Percentiles rank a stretch among this genome's conserved stretches.
Conservation (phyloP, 192 early-diverging fungal genomes). For the Entomortierella beljakovae region DNA sequence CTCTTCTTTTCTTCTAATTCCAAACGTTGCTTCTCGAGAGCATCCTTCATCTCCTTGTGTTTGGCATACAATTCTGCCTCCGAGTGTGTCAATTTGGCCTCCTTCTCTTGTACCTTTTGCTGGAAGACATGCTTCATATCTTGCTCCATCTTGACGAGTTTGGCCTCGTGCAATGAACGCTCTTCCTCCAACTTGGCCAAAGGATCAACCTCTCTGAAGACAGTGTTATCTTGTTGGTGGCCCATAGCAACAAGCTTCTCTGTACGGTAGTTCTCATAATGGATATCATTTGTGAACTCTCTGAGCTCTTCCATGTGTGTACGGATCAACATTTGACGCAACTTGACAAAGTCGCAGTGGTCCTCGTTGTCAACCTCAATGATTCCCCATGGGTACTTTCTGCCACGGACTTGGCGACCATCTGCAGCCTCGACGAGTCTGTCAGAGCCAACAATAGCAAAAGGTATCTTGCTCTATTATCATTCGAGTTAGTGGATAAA, state of each 20-base stretch:
- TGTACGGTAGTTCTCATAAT: constrained; percentile 97
- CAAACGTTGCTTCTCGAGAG: constrained; percentile 91
- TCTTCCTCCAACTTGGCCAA: constrained; percentile 91
- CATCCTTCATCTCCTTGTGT: constrained; percentile 99
- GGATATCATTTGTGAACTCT: constrained; percentile 89
- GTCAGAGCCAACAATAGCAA: constrained; percentile 95
- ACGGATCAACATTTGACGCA: constrained; percentile 92
- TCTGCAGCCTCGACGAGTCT: constrained; percentile 83
- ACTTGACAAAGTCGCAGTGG: constrained; percentile 98
- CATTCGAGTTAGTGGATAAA: not conserved
- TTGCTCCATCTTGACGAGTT: constrained; percentile 98
- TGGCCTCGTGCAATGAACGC: constrained; percentile 90
- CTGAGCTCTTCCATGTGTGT: constrained; percentile 99
- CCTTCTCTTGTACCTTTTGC: constrained; percentile 99
- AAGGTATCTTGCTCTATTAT: constrained; percentile 89
- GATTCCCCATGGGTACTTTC: constrained; percentile 94
- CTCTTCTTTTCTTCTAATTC: constrained; percentile 98
- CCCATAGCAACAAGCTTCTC: constrained; percentile 92
- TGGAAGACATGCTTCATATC: constrained; percentile 99
- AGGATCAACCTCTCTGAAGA: constrained; percentile 86
- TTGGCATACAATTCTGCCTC: constrained; percentile 98
- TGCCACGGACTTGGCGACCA: constrained; percentile 89
- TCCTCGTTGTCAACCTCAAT: constrained; percentile 98
- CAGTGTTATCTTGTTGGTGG: constrained; percentile 81
- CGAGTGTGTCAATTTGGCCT: constrained; percentile 96